These are phyloP conservation scores for Acer negundo DNA, from an alignment of 345 rosid species.

Conservation along the genomic window DNA sequence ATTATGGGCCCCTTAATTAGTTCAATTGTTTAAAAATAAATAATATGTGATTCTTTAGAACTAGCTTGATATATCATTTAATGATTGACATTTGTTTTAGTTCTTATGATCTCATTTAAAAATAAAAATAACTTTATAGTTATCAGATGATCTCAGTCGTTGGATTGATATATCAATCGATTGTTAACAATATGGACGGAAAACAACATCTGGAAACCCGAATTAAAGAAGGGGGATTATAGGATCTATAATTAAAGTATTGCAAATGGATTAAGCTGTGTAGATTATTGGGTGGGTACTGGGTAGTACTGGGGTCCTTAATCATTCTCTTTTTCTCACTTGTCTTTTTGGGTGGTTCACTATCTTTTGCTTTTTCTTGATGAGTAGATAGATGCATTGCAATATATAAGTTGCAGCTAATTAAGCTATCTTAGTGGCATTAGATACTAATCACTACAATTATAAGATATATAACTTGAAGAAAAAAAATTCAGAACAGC, in stretches of 20 bases:
- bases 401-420: background rate
- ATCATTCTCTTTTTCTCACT: background rate
- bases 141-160: background rate
- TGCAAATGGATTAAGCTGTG: background rate
- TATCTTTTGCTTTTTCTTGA: conserved; percentile 1
- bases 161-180: background rate
- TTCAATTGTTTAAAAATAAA: too few relatives aligned
- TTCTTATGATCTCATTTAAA: too few relatives aligned
- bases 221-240: background rate
- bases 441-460: conserved; percentile 1
- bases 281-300: background rate
- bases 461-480: background rate
- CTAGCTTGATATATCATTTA: too few relatives aligned
- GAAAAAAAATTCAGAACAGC: too few relatives aligned
- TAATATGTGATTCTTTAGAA: background rate
- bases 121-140: too few relatives aligned
- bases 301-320: conserved; percentile 6
- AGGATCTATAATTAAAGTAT: conserved; percentile 2
- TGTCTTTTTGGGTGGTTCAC: conserved; percentile 16
- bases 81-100: background rate
- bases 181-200: background rate
- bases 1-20: background rate
- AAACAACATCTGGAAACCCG: background rate
- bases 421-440: background rate
- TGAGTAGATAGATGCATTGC: conserved; percentile 13